Base-by-base conservation (phyloP, 192 early-diverging fungal genomes). In the Coemansia nantahalensis region DNA sequence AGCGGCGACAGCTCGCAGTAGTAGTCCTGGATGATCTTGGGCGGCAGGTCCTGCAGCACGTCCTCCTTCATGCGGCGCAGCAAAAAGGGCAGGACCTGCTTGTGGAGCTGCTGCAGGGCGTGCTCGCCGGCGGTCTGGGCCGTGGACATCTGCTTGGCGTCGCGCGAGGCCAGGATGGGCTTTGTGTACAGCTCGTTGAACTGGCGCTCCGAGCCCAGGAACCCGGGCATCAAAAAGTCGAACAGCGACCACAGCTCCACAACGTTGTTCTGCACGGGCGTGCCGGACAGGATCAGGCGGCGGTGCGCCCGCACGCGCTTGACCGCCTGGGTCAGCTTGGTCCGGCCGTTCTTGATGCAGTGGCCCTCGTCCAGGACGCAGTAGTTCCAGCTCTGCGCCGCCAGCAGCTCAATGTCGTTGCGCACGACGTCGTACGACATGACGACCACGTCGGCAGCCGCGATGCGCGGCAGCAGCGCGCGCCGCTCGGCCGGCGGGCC, bases 11-110 rank as follows among this genome's bases (percentile, higher is more conserved):
- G 75, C 56, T 97, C 97, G 60, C 95, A 96, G 69, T 99, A 95
- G 68, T 97, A 94, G 68, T 97, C 95, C 82, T 97, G 95, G 58
- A 97, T 97, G 53, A 99, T 99, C 79, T 99, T 99, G 35, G 97
- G 95, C 45, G 97, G 97, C 54, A 99, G 69, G 60, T 97, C 95
- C 52, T 90, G 79, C 48, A 97, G 66, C 11, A 99, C 97, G 61
- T 99, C 94, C 72, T 97, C 94, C 67, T 99, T 99, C 83, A 99
- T 83, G 21, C 97, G 83, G 13, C 95, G 84, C 62, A 99, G 60
- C 44, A 99, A 50, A 79, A 97, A 99, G 17, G 97, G 97, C 36
- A 97, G 64, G 0, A 97, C 95, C 61, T 97, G 97, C 39, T 92
- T 91, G 62, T 97, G 97, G 52, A 99, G 74, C 7, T 89, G 90